Conservation (phyloP, 2,329 filamentous ascomycete genomes). For the Arthrinium puccinioides region DNA sequence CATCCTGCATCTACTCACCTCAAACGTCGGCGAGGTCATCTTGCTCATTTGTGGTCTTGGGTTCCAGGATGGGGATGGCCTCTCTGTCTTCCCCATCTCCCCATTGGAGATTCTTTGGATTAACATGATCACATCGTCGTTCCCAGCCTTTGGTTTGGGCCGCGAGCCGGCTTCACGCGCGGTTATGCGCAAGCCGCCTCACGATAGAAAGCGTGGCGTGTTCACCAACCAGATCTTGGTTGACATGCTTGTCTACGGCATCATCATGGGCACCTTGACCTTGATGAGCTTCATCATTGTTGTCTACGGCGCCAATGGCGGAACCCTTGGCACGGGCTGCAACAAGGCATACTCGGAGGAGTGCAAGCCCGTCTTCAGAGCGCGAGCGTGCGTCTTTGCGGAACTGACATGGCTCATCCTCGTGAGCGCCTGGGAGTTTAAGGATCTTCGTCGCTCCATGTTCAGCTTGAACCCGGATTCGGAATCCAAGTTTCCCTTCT, state of each 20-base stretch:
- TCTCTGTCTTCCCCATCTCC: conserved; percentile 79
- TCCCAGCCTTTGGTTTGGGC: conserved; percentile 83
- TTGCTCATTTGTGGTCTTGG: conserved; percentile 73
- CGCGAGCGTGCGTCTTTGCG: conserved; percentile 66
- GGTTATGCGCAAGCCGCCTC: conserved; percentile 74
- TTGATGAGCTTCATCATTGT: conserved; percentile 60
- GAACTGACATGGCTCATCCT: conserved; percentile 68
- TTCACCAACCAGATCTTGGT: conserved; percentile 72
- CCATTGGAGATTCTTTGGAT: conserved; percentile 90
- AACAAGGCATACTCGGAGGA: conserved; percentile 49
- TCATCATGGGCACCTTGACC: conserved; percentile 67
- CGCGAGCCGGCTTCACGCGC: conserved; percentile 69
- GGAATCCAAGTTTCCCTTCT: conserved; percentile 43
- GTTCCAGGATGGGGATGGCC: conserved; percentile 64
- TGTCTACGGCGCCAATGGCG: conserved; percentile 48
- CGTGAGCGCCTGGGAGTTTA: conserved; percentile 72
- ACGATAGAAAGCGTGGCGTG: conserved; percentile 59
- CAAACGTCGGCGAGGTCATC: conserved; percentile 80
- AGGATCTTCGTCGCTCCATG: conserved; percentile 63
- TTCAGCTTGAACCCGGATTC: conserved; percentile 57
- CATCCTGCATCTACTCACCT: conserved; percentile 68
- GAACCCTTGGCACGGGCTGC: conserved; percentile 52
- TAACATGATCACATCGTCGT: conserved; percentile 84
- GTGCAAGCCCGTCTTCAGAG: conserved; percentile 59
- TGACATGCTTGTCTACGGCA: conserved; percentile 74